Base-by-base conservation (phyloP, 805 yeast genomes). In the Yamadazyma sp. region DNA sequence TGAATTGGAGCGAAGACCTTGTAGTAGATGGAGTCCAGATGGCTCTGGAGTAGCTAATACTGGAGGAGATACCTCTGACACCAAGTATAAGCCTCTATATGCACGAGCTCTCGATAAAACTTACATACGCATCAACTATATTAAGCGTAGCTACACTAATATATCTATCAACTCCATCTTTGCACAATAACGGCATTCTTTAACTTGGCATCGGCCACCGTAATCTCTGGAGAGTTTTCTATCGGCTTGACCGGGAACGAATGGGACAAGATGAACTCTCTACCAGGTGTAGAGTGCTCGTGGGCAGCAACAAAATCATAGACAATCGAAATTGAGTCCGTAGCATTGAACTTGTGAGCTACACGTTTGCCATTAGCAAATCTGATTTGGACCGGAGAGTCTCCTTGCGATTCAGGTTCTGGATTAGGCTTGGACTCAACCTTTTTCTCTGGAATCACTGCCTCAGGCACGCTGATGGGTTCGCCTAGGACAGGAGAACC, bases 401-500 rank as follows among this genome's bases (percentile, higher is more conserved):
- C 93, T 5, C 95, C 93, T 14, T 55, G 59, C 3, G 67, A 61
- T 28, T 51, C 49, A 5, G 49, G 45, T 15, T 43, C 47, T 23
- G 50, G 44, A 25, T 12, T n/a, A 3, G 25, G 33, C 5, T 24
- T 27, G 43, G 52, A 14, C 13, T 50, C 44, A 17, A 52, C 50
- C 20, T 52, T 46, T 12, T 50, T 39, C 17, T 49, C 48, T 6
- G 41, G 38, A 4, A 32, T 44, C 11, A 41, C 35, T 1, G 44
- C 39, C 14, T 41, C 33, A 11, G 45, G 27, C 13, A 35, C 27
- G 23, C 79, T 86, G 30, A 17, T 34, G 10, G 64, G 53, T 35
- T 84, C 93, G 0, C 89, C 86, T 0, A 95, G 93, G 14, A 86
- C 83, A 2, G 95, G 93, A 1, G 95, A 82, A 1, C 99, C 99